Evolutionary conservation across 208 protist species (phyloP).

Genomic region (Trypanosoma vivax): DNA sequence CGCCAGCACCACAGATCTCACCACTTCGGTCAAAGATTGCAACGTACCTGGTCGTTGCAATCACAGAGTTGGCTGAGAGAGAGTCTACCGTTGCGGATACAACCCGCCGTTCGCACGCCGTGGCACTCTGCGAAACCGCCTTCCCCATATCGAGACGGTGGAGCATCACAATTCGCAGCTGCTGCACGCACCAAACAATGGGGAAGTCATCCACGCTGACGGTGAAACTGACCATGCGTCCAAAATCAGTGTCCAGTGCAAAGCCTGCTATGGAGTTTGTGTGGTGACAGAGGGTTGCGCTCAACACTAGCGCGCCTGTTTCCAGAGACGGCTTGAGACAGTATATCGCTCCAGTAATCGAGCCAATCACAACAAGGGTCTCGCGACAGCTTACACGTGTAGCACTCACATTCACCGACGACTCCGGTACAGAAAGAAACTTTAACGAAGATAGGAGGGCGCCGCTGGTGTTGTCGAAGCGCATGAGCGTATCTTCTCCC

Average conservation of each 20-base stretch:
- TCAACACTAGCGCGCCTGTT: constrained; percentile 25
- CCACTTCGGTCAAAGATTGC: constrained; percentile 75
- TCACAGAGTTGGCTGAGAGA: constrained; percentile 29
- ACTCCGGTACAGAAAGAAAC: constrained; percentile 37
- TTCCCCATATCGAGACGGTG: constrained; percentile 26
- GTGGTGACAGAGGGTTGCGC: constrained; percentile 56
- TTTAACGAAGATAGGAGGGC: constrained; percentile 47
- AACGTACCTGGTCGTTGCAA: constrained; percentile 55
- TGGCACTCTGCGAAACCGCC: constrained; percentile 14
- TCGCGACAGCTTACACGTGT: constrained; percentile 53
- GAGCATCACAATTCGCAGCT: constrained; percentile 30
- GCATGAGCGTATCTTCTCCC: constrained; percentile 51
- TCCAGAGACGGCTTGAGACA: constrained; percentile 48
- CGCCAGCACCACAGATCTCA: constrained; percentile 46
- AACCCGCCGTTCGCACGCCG: constrained; percentile 21
- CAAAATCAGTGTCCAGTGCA: constrained; percentile 23
- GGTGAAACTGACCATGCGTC: constrained; percentile 63
- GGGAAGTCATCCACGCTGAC: constrained; percentile 41
- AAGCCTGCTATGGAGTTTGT: constrained; percentile 53
- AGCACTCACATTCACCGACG: constrained; percentile 43
- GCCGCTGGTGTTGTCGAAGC: constrained; percentile 34
- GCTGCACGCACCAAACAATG: constrained; percentile 74
- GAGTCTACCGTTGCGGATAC: constrained; percentile 46
- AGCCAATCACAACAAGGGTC: constrained; percentile 53
- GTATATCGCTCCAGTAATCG: constrained; percentile 58